Base-by-base conservation (phyloP, 495 filamentous ascomycete genomes). In the Aspergillus steynii region DNA sequence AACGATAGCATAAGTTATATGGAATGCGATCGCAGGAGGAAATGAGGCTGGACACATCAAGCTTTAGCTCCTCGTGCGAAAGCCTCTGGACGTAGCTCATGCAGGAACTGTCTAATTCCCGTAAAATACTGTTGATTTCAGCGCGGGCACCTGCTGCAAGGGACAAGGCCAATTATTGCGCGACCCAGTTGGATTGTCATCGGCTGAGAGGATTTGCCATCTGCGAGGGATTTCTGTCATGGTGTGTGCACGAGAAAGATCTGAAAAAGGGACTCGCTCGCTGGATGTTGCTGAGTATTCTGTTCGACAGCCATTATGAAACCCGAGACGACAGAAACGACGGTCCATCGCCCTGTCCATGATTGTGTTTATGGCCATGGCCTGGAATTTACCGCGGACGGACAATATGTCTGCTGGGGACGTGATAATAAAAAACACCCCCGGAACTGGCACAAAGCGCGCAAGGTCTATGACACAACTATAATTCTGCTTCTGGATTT, bases 401-500 rank as follows among this genome's bases (percentile, higher is more conserved):
- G 57, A 14, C 26, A 34, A 1, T 63, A 63, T 45, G 53, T 71
- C 5, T 58, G 62, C 42, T 74, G 65, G 65, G 51, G 37, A 2
- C 7, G 10, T 34, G 51, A 37, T 4, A 70, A 67, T 54, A 58
- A 55, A 37, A 54, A 56, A 4, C 71, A 72, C 61, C 71, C 72
- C 4, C 52, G 64, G 15, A 68, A 73, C 54, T 75, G 70, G 72
- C 29, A 31, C 10, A 20, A 12, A 8, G 4, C n/a, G 0, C 60
- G 64, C 5, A 73, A 73, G 53, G 31, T 50, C 2, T 71, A 69
- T 32, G 64, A 73, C 51, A 63, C 64, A 1, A 29, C 32, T 0
- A 10, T 75, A 3, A 68, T 75, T 25, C 34, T 71, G 7, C 47
- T 67, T 3, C 59, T 75, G 3, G 71, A 75, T 27, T 65, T 72